A percentile compares a stretch with the other conserved stretches of the same genome.
Conservation (phyloP, 2,329 filamentous ascomycete species). For the Sclerotinia minor region DNA sequence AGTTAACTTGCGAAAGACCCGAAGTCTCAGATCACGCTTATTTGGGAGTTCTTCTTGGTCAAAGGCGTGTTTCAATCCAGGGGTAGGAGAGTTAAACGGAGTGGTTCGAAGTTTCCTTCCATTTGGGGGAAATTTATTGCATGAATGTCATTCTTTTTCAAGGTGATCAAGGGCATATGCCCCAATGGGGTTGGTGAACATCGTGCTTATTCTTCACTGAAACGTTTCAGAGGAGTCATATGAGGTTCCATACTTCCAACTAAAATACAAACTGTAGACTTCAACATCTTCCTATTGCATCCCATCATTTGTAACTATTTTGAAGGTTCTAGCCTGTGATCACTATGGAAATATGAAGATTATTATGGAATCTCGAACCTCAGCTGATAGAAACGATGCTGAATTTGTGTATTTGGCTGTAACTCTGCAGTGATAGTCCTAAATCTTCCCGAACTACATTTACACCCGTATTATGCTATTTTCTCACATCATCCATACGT, state of each 20-base stretch:
- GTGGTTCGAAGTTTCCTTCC: neutral
- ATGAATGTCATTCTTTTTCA: neutral
- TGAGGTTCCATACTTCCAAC: neutral
- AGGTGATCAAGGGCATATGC: neutral
- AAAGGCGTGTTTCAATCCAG: neutral
- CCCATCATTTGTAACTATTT: neutral
- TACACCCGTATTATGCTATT: no score
- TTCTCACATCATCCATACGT: no score
- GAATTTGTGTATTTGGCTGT: no score
- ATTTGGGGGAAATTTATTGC: no score
- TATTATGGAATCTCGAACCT: no score
- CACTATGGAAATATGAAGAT: no score
- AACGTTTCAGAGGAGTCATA: neutral
- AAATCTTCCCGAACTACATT: no score
- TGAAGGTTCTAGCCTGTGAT: no score
- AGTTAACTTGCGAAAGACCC: neutral
- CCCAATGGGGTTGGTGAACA: neutral
- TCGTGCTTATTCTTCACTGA: neutral
- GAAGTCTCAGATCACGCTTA: rapidly evolving
- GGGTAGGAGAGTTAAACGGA: neutral
- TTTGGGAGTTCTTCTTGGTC: neutral
- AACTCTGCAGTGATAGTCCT: no score
- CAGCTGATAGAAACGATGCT: no score
- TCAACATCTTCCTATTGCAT: neutral
- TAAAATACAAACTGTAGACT: neutral